Percentiles rank a stretch among this genome's conserved stretches.
Evolutionary conservation across 768 basidiomycete genomes (phyloP).

Genomic region (Arthromyces matolae): DNA sequence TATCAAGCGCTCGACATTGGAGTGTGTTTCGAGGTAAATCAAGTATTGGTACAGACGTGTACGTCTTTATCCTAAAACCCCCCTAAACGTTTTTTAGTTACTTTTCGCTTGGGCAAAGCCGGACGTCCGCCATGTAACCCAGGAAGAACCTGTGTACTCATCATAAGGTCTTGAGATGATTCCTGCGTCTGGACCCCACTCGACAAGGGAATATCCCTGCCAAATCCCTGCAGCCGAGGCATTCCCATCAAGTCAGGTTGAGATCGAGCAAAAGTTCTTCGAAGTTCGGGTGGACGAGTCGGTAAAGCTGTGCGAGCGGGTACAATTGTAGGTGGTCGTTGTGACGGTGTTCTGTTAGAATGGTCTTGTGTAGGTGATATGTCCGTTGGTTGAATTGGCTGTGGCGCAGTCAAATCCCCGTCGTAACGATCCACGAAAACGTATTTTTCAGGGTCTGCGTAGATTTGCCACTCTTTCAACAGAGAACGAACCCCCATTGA

Average conservation of each 20-base stretch:
- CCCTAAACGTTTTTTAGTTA: slow-evolving; percentile 62
- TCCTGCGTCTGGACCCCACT: slow-evolving; percentile 10
- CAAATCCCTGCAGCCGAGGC: slow-evolving; percentile 6
- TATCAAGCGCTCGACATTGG: no score
- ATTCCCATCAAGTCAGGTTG: slow-evolving; percentile 10
- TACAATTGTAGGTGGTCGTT: slow-evolving; percentile 39
- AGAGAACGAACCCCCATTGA: slow-evolving; percentile 60
- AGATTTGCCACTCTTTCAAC: slow-evolving; percentile 65
- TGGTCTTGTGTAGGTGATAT: not conserved
- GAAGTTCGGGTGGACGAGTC: slow-evolving; percentile 14
- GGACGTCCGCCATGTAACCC: slow-evolving; percentile 69
- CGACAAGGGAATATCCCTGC: slow-evolving; percentile 9
- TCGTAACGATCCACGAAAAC: slow-evolving; percentile 55
- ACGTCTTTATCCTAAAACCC: slow-evolving; percentile 55
- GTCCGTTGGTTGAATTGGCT: not conserved
- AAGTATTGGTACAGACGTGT: no score
- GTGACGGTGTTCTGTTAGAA: slow-evolving; percentile 4
- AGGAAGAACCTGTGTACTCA: slow-evolving; percentile 69
- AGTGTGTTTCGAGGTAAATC: no score
- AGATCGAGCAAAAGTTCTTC: slow-evolving; percentile 10
- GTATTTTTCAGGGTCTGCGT: slow-evolving; percentile 47
- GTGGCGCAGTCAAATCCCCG: slow-evolving; percentile 19
- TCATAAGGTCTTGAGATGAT: slow-evolving; percentile 41
- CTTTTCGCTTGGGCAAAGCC: slow-evolving; percentile 47
- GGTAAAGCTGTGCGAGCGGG: slow-evolving; percentile 25